Evolutionary conservation across 257 asterid genomes (phyloP).

Genomic region (Solanum sparsipilum): DNA sequence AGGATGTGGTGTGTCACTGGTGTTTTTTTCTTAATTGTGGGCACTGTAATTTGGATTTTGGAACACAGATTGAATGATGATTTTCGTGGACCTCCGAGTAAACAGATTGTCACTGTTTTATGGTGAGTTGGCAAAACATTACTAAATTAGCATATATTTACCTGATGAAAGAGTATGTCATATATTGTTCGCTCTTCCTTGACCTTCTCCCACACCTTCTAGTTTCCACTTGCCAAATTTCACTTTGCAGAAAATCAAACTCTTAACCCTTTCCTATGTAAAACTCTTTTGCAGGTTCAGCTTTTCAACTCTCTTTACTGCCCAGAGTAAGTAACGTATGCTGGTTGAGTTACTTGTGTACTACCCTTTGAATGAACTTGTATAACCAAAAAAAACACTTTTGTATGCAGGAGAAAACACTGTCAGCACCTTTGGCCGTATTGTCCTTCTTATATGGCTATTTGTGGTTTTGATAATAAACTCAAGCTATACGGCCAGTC

Average conservation of each 20-base stretch:
- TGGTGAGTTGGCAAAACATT: conserved; percentile 26
- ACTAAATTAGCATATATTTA: neutral
- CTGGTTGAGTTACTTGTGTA: neutral
- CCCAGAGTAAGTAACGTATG: conserved; percentile 19
- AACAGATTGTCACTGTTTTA: conserved; percentile 36
- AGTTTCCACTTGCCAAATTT: neutral
- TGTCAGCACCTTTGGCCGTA: conserved; percentile 42
- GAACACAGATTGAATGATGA: conserved; percentile 47
- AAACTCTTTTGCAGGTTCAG: conserved; percentile 23
- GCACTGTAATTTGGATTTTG: conserved; percentile 44
- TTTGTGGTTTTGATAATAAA: conserved; percentile 49
- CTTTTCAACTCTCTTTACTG: conserved; percentile 26
- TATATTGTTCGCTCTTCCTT: neutral
- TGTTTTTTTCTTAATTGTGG: conserved; percentile 28
- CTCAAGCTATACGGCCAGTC: conserved; percentile 59
- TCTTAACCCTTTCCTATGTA: neutral
- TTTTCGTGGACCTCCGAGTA: conserved; percentile 51
- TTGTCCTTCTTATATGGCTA: conserved; percentile 47
- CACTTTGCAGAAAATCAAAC: neutral
- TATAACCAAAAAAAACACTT: neutral
- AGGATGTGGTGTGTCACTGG: conserved; percentile 41
- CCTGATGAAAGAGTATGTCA: neutral
- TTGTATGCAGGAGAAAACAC: conserved; percentile 38
- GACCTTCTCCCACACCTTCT: neutral
- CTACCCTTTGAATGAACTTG: neutral